A percentile compares a stretch with the other conserved stretches of the same genome.
phyloP scores from a whole-genome alignment of 2,329 filamentous ascomycete species.

The Berkeleyomyces basicola region DNA sequence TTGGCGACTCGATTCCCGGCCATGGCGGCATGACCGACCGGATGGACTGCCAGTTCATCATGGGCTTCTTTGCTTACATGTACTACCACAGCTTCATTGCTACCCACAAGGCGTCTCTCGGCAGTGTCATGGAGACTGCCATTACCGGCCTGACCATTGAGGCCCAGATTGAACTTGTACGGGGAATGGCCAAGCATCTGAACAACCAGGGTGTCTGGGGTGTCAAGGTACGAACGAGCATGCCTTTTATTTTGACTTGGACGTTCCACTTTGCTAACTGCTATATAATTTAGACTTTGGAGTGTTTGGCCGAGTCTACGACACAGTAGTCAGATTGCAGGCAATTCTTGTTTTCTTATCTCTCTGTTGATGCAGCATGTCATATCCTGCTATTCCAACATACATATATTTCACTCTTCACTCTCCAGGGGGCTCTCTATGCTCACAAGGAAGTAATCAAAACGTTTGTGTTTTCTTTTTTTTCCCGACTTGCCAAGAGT shows the following conservation, averaged over 20 bases:
- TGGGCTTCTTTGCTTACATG: slow-evolving; percentile 97
- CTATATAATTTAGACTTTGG: not conserved
- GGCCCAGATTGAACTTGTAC: slow-evolving; percentile 73
- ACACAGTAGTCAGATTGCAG: not conserved
- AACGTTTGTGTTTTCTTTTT: too few species aligned
- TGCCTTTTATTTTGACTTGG: not conserved
- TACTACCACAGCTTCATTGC: slow-evolving; percentile 98
- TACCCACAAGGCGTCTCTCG: slow-evolving; percentile 68
- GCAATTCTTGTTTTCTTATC: not conserved
- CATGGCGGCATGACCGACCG: slow-evolving; percentile 97
- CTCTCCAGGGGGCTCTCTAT: too few species aligned
- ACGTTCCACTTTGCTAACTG: not conserved
- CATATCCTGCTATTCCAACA: not conserved
- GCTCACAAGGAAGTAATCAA: too few species aligned
- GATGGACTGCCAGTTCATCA: slow-evolving; percentile 99
- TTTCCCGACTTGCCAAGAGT: too few species aligned
- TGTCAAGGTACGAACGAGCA: slow-evolving; percentile 22
- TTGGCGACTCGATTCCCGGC: slow-evolving; percentile 92
- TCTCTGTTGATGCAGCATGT: not conserved
- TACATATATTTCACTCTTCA: too few species aligned
- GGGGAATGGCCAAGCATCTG: slow-evolving; percentile 45
- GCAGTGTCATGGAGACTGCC: slow-evolving; percentile 74
- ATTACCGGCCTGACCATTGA: slow-evolving; percentile 78
- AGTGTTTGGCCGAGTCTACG: slow-evolving; percentile 5
- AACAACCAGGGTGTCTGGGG: slow-evolving; percentile 42